Evolutionary conservation across 1,139 yeast genomes (phyloP).

Genomic region (Wickerhamomyces sp.): DNA sequence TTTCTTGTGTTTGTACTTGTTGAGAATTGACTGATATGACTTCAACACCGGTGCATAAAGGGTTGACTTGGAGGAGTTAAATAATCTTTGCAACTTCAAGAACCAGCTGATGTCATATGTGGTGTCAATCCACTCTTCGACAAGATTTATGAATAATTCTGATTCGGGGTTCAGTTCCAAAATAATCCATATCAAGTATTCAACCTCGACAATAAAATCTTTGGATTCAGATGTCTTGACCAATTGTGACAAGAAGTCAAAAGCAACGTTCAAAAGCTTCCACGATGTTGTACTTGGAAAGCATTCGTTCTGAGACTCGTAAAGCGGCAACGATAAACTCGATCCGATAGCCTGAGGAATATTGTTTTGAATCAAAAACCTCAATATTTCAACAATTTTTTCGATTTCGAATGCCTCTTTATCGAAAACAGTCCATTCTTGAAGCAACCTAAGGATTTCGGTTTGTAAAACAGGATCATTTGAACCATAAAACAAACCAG

Average conservation of each 20-base stretch:
- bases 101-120: constrained; percentile 32
- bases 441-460: constrained; percentile 30
- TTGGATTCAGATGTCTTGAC: constrained; percentile 29
- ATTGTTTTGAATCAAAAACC: constrained; percentile 12
- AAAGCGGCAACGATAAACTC: constrained; percentile 22
- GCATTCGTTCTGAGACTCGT: constrained; percentile 29
- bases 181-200: constrained; percentile 37
- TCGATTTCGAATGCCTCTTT: constrained; percentile 3
- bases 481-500: constrained; percentile 20
- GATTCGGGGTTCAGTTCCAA: constrained; percentile 33
- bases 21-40: constrained; percentile 12
- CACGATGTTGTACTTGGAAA: constrained; percentile 33
- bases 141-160: constrained; percentile 15
- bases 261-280: constrained; percentile 26
- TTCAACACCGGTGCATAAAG: constrained; percentile 25
- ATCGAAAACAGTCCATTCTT: constrained; percentile 21
- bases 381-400: constrained; percentile 10
- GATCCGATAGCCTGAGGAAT: constrained; percentile 16
- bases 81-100: constrained; percentile 31
- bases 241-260: constrained; percentile 34
- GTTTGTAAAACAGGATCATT: constrained; percentile 20
- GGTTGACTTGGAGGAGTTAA: constrained; percentile 30
- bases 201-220: constrained; percentile 27
- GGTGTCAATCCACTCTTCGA: constrained; percentile 30
- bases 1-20: constrained; percentile 20